Evolutionary conservation across 169 alveolate genomes (phyloP), one percentile per base, ranked within the genome.

Genomic region (Cryptosporidium xiaoi): DNA sequence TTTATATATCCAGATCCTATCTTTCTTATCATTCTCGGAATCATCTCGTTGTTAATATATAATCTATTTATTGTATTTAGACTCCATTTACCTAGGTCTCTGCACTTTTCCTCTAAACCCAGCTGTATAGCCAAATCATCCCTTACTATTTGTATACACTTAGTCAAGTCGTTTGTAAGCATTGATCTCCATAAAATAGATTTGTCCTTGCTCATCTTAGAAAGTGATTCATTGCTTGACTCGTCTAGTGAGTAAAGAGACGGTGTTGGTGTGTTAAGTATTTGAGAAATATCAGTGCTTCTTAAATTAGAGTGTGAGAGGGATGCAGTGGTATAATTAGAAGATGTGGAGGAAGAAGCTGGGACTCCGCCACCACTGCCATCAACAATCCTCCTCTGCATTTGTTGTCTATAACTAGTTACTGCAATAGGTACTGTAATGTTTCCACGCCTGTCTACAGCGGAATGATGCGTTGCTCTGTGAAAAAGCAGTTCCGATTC

Each of bases 401-500:
- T 40, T 8, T 7, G 51, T 40, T 67, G 83, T 16, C 83, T 69
- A 33, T 69, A 69, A 34, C 83, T 69, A 3, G 56, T 10, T 3
- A 68, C 18, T 31, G 44, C 69, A 60, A 77, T 77, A 7, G 87
- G 87, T 13, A 77, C 71, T 12, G 64, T 56, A 16, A 77, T 56
- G 48, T 77, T 77, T 29, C 71, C 71, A 18, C 87, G 46, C 58
- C 87, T 77, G 18, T 77, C 64, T 40, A 20, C 64, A 2, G 66
- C 50, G 13, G 87, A 77, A 51, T 77, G 87, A 44, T 44, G 64
- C 24, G 87, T 77, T 3, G 94, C 94, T 51, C 83, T 65, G 62
- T 91, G 94, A 51, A 87, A 53, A 15, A 91, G 67, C 50, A 91
- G 55, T 55, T 91, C 94, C 1, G 91, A 83, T 34, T 82, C 91